Percentiles rank a stretch among this genome's conserved stretches.
phyloP scores from a whole-genome alignment of 2,329 filamentous ascomycete genomes.

The Rhynchosporium secalis region DNA sequence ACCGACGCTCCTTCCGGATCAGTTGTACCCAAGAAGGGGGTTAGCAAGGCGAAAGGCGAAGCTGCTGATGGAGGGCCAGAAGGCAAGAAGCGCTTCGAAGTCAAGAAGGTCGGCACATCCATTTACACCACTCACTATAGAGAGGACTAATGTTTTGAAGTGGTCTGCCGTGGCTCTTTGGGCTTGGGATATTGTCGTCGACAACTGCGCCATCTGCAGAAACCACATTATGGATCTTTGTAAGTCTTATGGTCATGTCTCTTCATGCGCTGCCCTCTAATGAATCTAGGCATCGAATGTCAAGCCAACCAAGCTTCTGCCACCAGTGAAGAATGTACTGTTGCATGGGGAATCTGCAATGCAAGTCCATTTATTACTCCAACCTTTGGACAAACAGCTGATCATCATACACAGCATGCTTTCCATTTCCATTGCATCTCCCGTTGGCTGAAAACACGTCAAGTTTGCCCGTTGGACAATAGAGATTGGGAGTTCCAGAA shows the following conservation, averaged over 20 bases:
- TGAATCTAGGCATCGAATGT: slow-evolving; percentile 79
- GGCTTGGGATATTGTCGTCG: slow-evolving; percentile 99
- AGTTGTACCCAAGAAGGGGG: slow-evolving; percentile 56
- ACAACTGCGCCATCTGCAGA: slow-evolving; percentile 98
- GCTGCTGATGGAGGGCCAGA: slow-evolving; percentile 55
- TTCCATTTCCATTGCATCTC: slow-evolving; percentile 99
- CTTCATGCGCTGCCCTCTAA: slow-evolving; percentile 17
- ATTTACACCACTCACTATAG: not conserved
- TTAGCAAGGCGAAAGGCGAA: slow-evolving; percentile 49
- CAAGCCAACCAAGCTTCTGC: slow-evolving; percentile 98
- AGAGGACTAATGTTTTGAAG: slow-evolving; percentile 48
- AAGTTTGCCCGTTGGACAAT: slow-evolving; percentile 97
- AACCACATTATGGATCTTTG: slow-evolving; percentile 99
- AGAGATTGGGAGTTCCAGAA: slow-evolving; percentile 99
- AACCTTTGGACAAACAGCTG: not conserved
- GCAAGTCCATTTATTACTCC: slow-evolving; percentile 55
- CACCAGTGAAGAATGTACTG: slow-evolving; percentile 96
- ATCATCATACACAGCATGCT: slow-evolving; percentile 67
- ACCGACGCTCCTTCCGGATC: slow-evolving; percentile 69
- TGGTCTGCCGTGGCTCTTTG: slow-evolving; percentile 98
- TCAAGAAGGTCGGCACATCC: slow-evolving; percentile 80
- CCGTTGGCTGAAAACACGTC: slow-evolving; percentile 97
- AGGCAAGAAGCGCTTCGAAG: slow-evolving; percentile 93
- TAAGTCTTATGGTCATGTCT: slow-evolving; percentile 45
- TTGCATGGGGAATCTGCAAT: slow-evolving; percentile 99